Conservation (phyloP, 2,329 filamentous ascomycete species). For the Calonectria hongkongensis region DNA sequence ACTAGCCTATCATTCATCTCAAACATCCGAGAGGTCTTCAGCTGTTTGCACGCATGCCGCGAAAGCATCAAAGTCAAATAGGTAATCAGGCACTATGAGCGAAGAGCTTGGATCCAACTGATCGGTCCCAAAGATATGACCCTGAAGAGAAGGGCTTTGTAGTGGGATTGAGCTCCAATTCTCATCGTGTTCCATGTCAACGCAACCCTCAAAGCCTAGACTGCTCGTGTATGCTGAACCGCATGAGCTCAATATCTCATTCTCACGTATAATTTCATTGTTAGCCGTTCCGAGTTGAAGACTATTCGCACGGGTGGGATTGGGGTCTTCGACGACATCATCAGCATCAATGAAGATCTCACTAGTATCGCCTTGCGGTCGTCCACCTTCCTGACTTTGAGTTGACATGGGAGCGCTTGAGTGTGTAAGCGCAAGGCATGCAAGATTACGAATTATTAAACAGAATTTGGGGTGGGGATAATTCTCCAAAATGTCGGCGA, state of each 20-base stretch:
- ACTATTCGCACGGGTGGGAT: too few species aligned
- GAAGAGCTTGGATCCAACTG: not conserved
- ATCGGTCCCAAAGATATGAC: not conserved
- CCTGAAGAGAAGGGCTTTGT: not conserved
- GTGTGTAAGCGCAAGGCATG: not conserved
- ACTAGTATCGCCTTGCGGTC: not conserved
- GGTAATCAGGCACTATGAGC: not conserved
- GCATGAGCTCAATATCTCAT: not conserved
- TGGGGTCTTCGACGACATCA: not conserved
- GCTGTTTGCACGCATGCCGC: conserved; percentile 1
- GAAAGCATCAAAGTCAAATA: conserved; percentile 11
- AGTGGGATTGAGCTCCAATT: not conserved
- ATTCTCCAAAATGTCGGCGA: not conserved
- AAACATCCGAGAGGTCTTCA: not conserved
- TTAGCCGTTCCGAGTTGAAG: too few species aligned
- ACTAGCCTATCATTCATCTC: too few species aligned
- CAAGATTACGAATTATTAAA: not conserved
- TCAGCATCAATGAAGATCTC: not conserved
- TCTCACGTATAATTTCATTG: not conserved
- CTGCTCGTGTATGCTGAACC: too few species aligned
- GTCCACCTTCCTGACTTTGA: not conserved
- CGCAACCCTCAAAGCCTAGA: not conserved
- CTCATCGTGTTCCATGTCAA: not conserved
- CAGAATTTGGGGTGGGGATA: not conserved
- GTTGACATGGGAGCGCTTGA: not conserved